Conservation (phyloP, 768 basidiomycete genomes). For the Kwoniella dejecticola region DNA sequence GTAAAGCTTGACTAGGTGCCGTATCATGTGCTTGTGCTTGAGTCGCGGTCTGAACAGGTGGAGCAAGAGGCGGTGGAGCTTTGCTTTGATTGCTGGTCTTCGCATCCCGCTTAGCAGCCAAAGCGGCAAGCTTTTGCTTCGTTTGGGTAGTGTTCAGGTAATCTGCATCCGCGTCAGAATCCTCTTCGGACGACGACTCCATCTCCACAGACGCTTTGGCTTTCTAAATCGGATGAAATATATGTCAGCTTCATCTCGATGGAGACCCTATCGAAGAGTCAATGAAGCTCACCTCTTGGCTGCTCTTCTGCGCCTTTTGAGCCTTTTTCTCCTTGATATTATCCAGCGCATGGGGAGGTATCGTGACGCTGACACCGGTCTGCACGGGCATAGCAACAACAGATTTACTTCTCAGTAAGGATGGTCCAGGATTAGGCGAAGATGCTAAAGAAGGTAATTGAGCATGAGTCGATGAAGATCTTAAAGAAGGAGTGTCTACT, state of each 20-base stretch:
- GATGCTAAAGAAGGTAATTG: slow-evolving; percentile 30
- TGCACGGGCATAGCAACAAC: slow-evolving; percentile 52
- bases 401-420: slow-evolving; percentile 49
- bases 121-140: slow-evolving; percentile 35
- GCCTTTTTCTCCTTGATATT: slow-evolving; percentile 10
- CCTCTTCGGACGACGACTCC: slow-evolving; percentile 33
- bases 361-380: slow-evolving; percentile 52
- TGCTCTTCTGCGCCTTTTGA: slow-evolving; percentile 14
- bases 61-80: background rate
- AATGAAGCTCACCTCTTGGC: slow-evolving; percentile 25
- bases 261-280: no score
- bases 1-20: slow-evolving; percentile 15
- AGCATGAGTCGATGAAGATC: slow-evolving; percentile 37
- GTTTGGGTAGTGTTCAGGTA: slow-evolving; percentile 43
- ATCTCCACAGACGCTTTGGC: slow-evolving; percentile 28
- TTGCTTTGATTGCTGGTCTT: slow-evolving; percentile 13
- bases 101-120: slow-evolving; percentile 39
- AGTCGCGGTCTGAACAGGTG: background rate
- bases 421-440: slow-evolving; percentile 36
- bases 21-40: background rate
- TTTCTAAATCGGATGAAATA: background rate
- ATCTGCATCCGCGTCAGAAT: slow-evolving; percentile 34
- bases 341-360: slow-evolving; percentile 20
- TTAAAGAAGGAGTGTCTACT: slow-evolving; percentile 8
- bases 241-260: slow-evolving; percentile 1